Evolutionary conservation across 2,329 filamentous ascomycete species (phyloP).

Genomic region (Aquanectria penicillioides): DNA sequence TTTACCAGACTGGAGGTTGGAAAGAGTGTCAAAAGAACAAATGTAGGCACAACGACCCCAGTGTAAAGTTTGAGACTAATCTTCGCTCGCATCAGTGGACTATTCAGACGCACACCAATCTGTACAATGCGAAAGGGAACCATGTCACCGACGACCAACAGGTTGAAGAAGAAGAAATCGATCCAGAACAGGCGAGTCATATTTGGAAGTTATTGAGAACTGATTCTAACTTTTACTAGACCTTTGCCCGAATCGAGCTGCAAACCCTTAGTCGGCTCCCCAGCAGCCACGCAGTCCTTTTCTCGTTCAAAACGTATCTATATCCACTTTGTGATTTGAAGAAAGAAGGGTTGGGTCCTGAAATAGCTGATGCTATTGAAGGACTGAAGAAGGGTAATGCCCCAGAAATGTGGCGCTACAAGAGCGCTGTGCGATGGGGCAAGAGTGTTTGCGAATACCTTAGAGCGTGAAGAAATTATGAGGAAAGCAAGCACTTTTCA

Average conservation of each 20-base stretch:
- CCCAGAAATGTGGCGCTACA: slow-evolving; percentile 63
- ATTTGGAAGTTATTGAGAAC: not conserved
- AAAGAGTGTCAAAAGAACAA: slow-evolving; percentile 53
- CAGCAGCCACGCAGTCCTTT: slow-evolving; percentile 56
- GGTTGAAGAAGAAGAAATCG: slow-evolving; percentile 48
- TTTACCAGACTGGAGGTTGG: slow-evolving; percentile 58
- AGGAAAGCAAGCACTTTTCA: no score
- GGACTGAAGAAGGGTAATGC: slow-evolving; percentile 61
- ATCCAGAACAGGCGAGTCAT: slow-evolving; percentile 48
- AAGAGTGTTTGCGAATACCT: slow-evolving; percentile 59
- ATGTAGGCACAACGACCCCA: not conserved
- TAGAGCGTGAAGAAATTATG: slow-evolving; percentile 41
- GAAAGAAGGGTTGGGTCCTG: slow-evolving; percentile 56
- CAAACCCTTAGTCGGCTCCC: slow-evolving; percentile 63
- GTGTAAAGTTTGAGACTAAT: not conserved
- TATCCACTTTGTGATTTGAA: slow-evolving; percentile 60
- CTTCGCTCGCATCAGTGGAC: slow-evolving; percentile 53
- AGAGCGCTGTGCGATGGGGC: slow-evolving; percentile 59
- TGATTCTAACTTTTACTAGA: slow-evolving; percentile 33
- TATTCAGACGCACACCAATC: slow-evolving; percentile 53
- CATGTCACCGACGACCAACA: slow-evolving; percentile 48
- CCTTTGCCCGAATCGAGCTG: slow-evolving; percentile 58
- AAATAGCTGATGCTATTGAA: slow-evolving; percentile 62
- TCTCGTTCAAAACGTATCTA: slow-evolving; percentile 66
- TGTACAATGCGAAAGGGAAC: slow-evolving; percentile 53